These are phyloP conservation scores for Arachis stenosperma DNA, from an alignment of 306 rosid genomes.

Conservation along the genomic window DNA sequence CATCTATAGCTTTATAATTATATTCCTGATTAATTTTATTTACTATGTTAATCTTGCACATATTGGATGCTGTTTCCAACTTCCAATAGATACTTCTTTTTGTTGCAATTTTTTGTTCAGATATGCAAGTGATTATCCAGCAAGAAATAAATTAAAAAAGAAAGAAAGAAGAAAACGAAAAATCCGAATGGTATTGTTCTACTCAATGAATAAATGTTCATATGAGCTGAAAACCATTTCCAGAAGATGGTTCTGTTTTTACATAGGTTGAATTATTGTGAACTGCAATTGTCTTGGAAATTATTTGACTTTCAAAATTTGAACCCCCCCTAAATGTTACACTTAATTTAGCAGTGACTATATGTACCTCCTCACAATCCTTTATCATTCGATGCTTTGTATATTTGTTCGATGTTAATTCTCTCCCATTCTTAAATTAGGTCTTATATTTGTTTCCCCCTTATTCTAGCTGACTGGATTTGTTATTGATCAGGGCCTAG, in stretches of 20 bases:
- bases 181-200: not conserved
- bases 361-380: constrained; percentile 6
- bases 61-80: constrained; percentile 18
- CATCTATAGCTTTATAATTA: constrained; percentile 10
- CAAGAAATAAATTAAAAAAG: not conserved
- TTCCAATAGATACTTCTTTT: constrained; percentile 23
- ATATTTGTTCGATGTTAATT: constrained; percentile 9
- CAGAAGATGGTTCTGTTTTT: constrained; percentile 9
- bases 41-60: not conserved
- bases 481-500: constrained; percentile 60
- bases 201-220: constrained; percentile 10
- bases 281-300: constrained; percentile 31
- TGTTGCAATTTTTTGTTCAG: constrained; percentile 20
- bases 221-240: constrained; percentile 22
- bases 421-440: constrained; percentile 21
- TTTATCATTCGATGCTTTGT: constrained; percentile 10
- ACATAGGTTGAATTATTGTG: constrained; percentile 21
- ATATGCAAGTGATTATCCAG: constrained; percentile 20
- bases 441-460: constrained; percentile 11
- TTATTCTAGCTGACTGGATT: constrained; percentile 32
- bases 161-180: not conserved
- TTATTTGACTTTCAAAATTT: constrained; percentile 29
- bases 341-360: constrained; percentile 7
- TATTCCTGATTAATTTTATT: constrained; percentile 24
- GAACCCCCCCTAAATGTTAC: not conserved